A percentile compares a stretch with the other conserved stretches of the same genome.
Evolutionary conservation across 2,329 filamentous ascomycete genomes (phyloP).

Genomic region (Calonectria montana): DNA sequence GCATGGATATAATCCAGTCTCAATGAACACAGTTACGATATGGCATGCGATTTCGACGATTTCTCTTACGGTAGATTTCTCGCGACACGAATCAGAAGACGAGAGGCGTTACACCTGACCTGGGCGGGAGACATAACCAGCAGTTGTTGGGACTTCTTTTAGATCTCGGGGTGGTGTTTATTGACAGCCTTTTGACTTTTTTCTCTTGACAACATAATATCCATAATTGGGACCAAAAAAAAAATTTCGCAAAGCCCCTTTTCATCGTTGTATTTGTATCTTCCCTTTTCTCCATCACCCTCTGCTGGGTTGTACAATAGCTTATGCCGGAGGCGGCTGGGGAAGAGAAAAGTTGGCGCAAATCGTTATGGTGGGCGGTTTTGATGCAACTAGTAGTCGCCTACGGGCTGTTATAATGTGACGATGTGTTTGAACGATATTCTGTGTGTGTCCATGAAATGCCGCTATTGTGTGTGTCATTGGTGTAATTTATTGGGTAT

Average conservation of each 20-base stretch:
- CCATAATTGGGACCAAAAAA: slow-evolving; percentile 43
- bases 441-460: not conserved
- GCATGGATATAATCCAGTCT: slow-evolving; percentile 39
- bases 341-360: slow-evolving; percentile 49
- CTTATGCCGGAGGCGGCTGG: slow-evolving; percentile 46
- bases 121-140: slow-evolving; percentile 41
- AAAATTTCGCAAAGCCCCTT: slow-evolving; percentile 40
- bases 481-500: not conserved
- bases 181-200: slow-evolving; percentile 41
- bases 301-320: slow-evolving; percentile 53
- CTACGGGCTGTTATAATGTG: slow-evolving; percentile 22
- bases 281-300: slow-evolving; percentile 45
- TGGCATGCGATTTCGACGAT: slow-evolving; percentile 54
- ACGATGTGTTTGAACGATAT: slow-evolving; percentile 10
- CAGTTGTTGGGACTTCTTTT: slow-evolving; percentile 42
- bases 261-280: slow-evolving; percentile 50
- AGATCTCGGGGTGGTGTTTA: slow-evolving; percentile 43
- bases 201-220: slow-evolving; percentile 44
- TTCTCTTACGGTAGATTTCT: slow-evolving; percentile 52
- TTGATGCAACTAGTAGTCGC: slow-evolving; percentile 31
- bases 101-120: slow-evolving; percentile 40
- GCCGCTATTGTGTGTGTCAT: not conserved
- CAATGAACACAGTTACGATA: slow-evolving; percentile 52
- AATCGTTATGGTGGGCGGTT: slow-evolving; percentile 47
- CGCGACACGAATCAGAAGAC: slow-evolving; percentile 45